Conservation (phyloP, 805 yeast species). For the Candida rishiriensis region DNA sequence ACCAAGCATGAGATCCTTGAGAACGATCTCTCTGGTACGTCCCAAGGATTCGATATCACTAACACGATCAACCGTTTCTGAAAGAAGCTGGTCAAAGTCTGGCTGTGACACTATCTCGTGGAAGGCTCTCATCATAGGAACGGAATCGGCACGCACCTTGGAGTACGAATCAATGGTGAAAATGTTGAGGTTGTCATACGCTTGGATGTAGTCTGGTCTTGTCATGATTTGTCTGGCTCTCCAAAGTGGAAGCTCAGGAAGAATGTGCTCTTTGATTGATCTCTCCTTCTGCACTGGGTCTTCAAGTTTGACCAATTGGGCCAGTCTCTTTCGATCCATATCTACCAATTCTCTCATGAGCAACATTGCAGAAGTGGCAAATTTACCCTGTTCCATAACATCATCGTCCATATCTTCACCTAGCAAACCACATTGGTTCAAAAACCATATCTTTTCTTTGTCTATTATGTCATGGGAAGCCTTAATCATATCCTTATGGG, state of each 20-base stretch:
- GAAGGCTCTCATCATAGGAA: constrained; percentile 88
- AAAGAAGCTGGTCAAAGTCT: constrained; percentile 61
- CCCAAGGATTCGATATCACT: constrained; percentile 72
- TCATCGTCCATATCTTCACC: constrained; percentile 85
- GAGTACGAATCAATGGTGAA: constrained; percentile 76
- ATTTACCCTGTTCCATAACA: constrained; percentile 80
- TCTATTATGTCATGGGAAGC: constrained; percentile 73
- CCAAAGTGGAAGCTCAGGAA: constrained; percentile 80
- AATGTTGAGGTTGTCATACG: constrained; percentile 68
- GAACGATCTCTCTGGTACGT: constrained; percentile 70
- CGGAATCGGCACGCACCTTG: constrained; percentile 72
- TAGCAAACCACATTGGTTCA: constrained; percentile 74
- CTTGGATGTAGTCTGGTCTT: constrained; percentile 72
- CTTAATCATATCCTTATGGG: constrained; percentile 47
- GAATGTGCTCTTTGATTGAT: constrained; percentile 38
- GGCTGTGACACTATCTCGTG: constrained; percentile 70
- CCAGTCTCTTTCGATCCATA: constrained; percentile 45
- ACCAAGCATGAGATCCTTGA: constrained; percentile 62
- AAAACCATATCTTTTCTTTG: constrained; percentile 79
- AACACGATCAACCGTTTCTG: constrained; percentile 63
- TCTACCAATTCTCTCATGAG: constrained; percentile 66
- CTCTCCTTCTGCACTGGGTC: constrained; percentile 1
- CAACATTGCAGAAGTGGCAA: constrained; percentile 68
- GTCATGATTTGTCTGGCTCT: constrained; percentile 83
- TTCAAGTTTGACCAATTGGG: constrained; percentile 21